Evolutionary conservation across 208 protist genomes (phyloP), one percentile per base, ranked within the genome.

Genomic region (Strigomonas culicis): DNA sequence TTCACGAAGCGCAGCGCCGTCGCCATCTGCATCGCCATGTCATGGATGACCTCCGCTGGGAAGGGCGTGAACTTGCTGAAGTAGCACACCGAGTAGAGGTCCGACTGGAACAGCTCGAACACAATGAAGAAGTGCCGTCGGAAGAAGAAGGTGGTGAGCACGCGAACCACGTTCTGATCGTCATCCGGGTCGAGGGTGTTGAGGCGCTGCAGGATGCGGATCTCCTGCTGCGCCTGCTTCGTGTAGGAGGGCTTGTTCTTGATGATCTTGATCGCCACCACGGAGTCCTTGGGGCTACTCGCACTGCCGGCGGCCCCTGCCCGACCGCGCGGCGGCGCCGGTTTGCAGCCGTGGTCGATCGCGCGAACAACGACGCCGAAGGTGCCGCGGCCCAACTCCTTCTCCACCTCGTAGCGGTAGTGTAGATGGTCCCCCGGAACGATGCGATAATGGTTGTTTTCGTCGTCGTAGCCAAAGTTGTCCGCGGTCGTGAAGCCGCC

Each of bases 391-490:
- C 93, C 93, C 8, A 97, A 66, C 19, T 80, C 55, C 27, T 77
- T 79, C n/a, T 93, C 52, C 24, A 97, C 72, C 65, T 97, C 91
- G 56, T 92, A 97, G 36, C 90, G 79, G 66, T 98, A 98, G 0
- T 73, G 72, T 27, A 99, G 78, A 70, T 99, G 97, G 70, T 99
- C 97, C 59, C 94, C 80, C 17, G 89, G 34, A 10, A 84, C 68
- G 32, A 97, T 72, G 32, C 79, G 75, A 72, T 98, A 98, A 67
- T 98, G 93, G 56, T 93, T 93, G 17, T 85, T 68, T 6, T 98
- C 90, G 63, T 98, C 97, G 73, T 99, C 97, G 68, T 88, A 99
- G n/a, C 95, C 94, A 64, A 84, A 65, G 67, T 97, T 97, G 50
- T 63, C 59, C 30, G 39, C 46, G 34, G 13, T 55, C 11, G 17